Evolutionary conservation across 1,284 basidiomycete genomes (phyloP), one percentile per base, ranked within the genome.

Genomic region (Melampsora americana): DNA sequence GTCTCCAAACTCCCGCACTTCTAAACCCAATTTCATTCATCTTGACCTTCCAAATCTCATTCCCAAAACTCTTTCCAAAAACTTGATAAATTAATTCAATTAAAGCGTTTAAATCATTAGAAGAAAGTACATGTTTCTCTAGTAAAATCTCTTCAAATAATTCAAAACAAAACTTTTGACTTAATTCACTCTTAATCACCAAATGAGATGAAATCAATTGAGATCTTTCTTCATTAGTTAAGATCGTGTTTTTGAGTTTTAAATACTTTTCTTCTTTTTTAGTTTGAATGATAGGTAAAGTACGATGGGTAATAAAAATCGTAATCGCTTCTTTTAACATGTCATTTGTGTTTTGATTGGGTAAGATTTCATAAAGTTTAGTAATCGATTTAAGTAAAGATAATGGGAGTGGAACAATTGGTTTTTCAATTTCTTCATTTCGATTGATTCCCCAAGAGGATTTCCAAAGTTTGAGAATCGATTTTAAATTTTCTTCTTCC

Each of bases 291-390:
- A 23, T 12, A 20, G 59, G 50, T 30, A 65, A 65, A 5, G 73
- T 75, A n/a, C 73, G 65, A 61, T 67, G 53, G 1, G 66, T 65
- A 5, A 75, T 59, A 48, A 75, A 75, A 5, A 32, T 42, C 30
- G 62, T 75, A 42, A 75, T 68, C 1, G 66, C 65, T 65, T 60
- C 60, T 59, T 68, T 75, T n/a, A 75, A 60, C 16, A 68, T 53
- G 0, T 59, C 20, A 2, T 60, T 39, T n/a, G 73, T 75, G 35
- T 35, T 9, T 1, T 75, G 56, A n/a, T 18, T 68, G 6, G 64
- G 39, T 4, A 61, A 30, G n/a, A 20, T 64, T 59, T 75, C 50
- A 7, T 23, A 50, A 35, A 75, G 30, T 61, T 44, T 26, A 14
- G 73, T 75, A 12, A 75, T 56, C 2, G 64, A 64, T 1, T 59